phyloP scores from a whole-genome alignment of 257 asterid species.

The Petunia secreta region DNA sequence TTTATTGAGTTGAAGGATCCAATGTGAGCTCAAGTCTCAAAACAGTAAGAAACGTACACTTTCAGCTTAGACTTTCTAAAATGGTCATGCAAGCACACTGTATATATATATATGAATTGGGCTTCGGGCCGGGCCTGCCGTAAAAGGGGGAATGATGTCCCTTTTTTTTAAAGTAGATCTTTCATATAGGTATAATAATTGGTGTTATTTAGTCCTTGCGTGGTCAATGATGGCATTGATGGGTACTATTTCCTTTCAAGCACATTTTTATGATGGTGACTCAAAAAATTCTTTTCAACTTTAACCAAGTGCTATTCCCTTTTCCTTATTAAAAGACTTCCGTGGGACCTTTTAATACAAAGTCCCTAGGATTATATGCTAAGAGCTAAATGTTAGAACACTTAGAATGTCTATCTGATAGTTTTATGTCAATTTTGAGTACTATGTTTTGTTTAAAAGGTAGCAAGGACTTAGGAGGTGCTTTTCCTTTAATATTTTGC shows the following conservation, averaged over 20 bases:
- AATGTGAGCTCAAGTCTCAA: not conserved
- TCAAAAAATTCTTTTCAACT: not conserved
- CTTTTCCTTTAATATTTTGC: too few species aligned
- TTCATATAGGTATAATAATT: not conserved
- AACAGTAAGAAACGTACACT: not conserved
- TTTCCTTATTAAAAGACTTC: too few species aligned
- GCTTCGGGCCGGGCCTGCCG: not conserved
- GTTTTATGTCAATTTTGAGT: too few species aligned
- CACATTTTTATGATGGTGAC: not conserved
- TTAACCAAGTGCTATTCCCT: too few species aligned
- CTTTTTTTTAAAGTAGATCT: not conserved
- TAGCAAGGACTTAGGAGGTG: too few species aligned
- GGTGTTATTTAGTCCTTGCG: not conserved
- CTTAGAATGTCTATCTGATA: too few species aligned
- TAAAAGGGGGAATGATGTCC: not conserved
- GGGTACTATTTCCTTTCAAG: not conserved
- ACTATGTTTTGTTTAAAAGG: too few species aligned
- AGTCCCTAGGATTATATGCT: too few species aligned
- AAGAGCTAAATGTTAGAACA: too few species aligned
- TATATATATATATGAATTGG: not conserved
- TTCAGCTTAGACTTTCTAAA: not conserved
- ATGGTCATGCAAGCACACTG: not conserved
- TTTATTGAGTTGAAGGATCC: conserved; percentile 18
- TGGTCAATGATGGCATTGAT: not conserved
- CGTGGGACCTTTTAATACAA: too few species aligned